Evolutionary conservation across 495 filamentous ascomycete genomes (phyloP).

Genomic region (Penicillium bovifimosum): DNA sequence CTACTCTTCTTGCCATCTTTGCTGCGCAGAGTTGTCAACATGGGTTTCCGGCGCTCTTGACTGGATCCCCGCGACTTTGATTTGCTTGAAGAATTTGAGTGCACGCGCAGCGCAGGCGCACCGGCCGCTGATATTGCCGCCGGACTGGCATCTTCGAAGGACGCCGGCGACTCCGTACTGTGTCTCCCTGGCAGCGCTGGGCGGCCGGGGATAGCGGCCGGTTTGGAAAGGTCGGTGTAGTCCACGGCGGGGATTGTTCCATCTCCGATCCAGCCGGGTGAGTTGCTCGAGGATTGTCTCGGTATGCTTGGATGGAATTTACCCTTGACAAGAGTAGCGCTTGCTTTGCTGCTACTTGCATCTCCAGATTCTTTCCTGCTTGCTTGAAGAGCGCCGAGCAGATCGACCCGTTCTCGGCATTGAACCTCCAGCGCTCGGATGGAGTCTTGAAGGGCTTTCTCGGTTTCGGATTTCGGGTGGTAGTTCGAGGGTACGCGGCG

Average conservation of each 20-base stretch:
- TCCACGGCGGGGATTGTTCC: constrained; percentile 74
- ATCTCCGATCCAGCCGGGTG: constrained; percentile 63
- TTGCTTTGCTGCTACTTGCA: constrained; percentile 21
- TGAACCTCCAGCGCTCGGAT: constrained; percentile 79
- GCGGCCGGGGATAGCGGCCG: constrained; percentile 59
- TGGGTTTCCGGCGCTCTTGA: constrained; percentile 71
- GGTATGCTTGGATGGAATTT: constrained; percentile 6
- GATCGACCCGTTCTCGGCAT: constrained; percentile 88
- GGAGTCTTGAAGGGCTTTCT: constrained; percentile 75
- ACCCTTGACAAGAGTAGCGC: constrained; percentile 16
- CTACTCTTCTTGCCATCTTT: constrained; percentile 54
- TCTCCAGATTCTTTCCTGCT: constrained; percentile 61
- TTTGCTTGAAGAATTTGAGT: constrained; percentile 38
- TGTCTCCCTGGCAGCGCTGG: constrained; percentile 45
- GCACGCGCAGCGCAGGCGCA: constrained; percentile 33
- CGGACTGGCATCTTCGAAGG: constrained; percentile 13
- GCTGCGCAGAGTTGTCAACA: constrained; percentile 78
- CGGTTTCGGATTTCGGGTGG: constrained; percentile 74
- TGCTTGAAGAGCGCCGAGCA: constrained; percentile 73
- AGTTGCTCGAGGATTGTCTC: constrained; percentile 17
- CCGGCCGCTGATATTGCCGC: constrained; percentile 8
- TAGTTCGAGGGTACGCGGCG: constrained; percentile 65
- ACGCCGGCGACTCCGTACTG: constrained; percentile 42
- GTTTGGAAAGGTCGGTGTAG: constrained; percentile 70
- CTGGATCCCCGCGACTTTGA: constrained; percentile 62